Evolutionary conservation across 2,329 filamentous ascomycete genomes (phyloP), one percentile per base, ranked within the genome.

Genomic region (Cordyceps cateniannulata): DNA sequence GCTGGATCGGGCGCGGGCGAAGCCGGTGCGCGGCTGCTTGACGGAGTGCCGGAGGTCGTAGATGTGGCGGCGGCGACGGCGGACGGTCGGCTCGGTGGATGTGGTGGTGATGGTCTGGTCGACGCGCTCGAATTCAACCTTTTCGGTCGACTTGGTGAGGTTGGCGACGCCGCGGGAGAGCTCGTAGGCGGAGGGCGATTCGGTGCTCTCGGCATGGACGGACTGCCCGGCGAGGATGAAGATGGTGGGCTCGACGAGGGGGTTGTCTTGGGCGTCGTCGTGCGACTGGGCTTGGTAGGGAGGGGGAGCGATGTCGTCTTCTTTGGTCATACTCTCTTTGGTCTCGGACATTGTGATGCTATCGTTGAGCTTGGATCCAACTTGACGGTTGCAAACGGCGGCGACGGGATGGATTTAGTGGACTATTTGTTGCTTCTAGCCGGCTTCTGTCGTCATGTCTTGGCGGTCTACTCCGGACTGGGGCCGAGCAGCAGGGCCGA

Each of bases 151-250:
- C 18, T 48, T 48, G 29, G 27, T 57, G 44, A 57, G 54, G 4
- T 27, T 47, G 27, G 54, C 54, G 54, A 57, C 44, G 44, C 12
- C 44, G 42, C 54, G 42, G 14, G 44, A 48, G 5, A 57, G 29
- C 27, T 48, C 44, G 44, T 57, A 57, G n/a, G 44, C 54, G 5
- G 44, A 12, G 2, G 54, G 54, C 7, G 44, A n/a, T 27, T 14
- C 7, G 20, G 8, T 9, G 12, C 25, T 49, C 44, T 57, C 54
- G n/a, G 22, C 25, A 29, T 49, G 20, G 14, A 57, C 20, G n/a
- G 29, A 24, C 54, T 38, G 44, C 8, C 54, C 54, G 20, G 54
- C 54, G 42, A 57, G 54, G 20, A 57, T 20, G 54, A 48, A 57
- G 20, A 57, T 48, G 44, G 54, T 57, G 20, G 54, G 54, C 18